Conservation (phyloP, 106 monocot genomes). For the Cymbidium sinense region DNA sequence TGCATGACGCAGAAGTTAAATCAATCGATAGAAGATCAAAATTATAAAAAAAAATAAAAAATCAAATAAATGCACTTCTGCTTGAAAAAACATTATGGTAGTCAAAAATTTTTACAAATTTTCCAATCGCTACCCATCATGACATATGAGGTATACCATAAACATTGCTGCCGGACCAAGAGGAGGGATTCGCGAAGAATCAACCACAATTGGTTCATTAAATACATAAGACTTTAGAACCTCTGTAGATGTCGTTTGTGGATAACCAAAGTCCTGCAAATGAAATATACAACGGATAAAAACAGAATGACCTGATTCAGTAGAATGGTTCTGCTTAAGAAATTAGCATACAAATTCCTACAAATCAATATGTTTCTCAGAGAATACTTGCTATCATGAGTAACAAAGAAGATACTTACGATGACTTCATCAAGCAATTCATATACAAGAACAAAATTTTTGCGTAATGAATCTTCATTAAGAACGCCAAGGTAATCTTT, state of each 20-base stretch:
- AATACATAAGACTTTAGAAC: constrained; percentile 94
- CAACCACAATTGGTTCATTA: constrained; percentile 90
- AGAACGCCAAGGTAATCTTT: constrained; percentile 99
- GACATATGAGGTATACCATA: constrained; percentile 52
- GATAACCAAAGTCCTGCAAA: constrained; percentile 93
- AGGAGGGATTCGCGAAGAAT: constrained; percentile 70
- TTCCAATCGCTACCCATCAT: not conserved
- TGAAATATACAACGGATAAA: not conserved
- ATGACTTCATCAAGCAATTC: constrained; percentile 99
- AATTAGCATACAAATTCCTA: not conserved
- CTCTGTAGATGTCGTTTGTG: constrained; percentile 95
- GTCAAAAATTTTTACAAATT: not conserved
- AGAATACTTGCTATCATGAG: not conserved
- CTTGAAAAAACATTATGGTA: not conserved
- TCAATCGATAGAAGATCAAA: not conserved
- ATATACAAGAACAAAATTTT: constrained; percentile 97
- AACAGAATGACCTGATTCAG: not conserved
- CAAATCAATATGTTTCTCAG: not conserved
- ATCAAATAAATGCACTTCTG: not conserved
- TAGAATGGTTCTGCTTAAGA: not conserved
- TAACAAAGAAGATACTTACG: constrained; percentile 44
- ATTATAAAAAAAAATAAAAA: not conserved
- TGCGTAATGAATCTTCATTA: constrained; percentile 95
- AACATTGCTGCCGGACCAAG: constrained; percentile 97
- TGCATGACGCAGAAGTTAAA: not conserved